Conservation (phyloP, 176 grass and related monocot genomes). For the Aegilops bicornis region DNA sequence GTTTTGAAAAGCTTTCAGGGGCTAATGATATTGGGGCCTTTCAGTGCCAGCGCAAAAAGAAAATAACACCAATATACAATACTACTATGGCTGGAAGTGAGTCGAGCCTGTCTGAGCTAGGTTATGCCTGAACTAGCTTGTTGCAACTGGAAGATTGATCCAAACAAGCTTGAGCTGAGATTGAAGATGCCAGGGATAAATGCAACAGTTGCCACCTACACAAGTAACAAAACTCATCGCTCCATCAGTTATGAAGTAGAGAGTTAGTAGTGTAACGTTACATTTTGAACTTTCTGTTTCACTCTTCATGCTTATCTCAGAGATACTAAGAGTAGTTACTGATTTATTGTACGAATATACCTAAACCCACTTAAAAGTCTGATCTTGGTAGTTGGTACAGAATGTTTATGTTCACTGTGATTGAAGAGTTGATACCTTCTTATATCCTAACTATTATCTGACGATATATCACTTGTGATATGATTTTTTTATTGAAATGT, state of each 20-base stretch:
- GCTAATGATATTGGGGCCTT: not conserved
- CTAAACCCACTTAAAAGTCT: not conserved
- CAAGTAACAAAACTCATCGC: not conserved
- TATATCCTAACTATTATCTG: not conserved
- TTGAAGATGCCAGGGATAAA: slow-evolving; percentile 8
- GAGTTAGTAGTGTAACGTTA: not conserved
- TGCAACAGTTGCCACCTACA: not conserved
- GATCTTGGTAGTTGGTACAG: slow-evolving; percentile 4
- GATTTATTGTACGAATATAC: slow-evolving; percentile 2
- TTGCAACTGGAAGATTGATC: not conserved
- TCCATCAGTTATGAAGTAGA: not conserved
- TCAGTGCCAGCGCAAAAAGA: not conserved
- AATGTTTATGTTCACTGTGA: not conserved
- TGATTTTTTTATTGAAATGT: not conserved
- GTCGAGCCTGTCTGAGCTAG: not conserved
- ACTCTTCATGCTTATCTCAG: slow-evolving; percentile 13
- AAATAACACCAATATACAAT: not conserved
- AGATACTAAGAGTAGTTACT: not conserved
- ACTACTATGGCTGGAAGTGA: not conserved
- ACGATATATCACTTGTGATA: not conserved
- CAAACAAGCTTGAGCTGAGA: not conserved
- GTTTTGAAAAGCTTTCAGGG: slow-evolving; percentile 2
- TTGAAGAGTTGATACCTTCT: not conserved
- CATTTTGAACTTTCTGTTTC: not conserved
- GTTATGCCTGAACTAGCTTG: not conserved